These are phyloP conservation scores for Dendrobium chrysotoxum DNA, from an alignment of 106 monocot genomes.

Conservation along the genomic window DNA sequence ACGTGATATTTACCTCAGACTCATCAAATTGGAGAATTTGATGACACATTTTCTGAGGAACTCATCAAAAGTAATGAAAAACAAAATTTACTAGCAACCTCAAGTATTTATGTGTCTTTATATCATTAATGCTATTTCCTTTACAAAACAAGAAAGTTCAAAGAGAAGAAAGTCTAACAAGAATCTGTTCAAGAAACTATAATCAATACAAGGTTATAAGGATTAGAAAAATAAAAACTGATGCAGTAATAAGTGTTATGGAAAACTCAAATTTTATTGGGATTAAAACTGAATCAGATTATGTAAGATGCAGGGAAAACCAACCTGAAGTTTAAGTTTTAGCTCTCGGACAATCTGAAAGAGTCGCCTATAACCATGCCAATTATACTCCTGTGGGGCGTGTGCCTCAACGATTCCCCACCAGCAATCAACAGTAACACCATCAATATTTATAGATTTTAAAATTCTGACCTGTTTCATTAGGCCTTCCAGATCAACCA, in stretches of 20 bases:
- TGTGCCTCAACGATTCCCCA: conserved; percentile 94
- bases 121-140: neutral
- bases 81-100: neutral
- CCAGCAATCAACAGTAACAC: conserved; percentile 95
- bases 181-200: neutral
- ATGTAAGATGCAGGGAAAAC: neutral
- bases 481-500: conserved; percentile 70
- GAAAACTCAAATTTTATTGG: neutral
- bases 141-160: neutral
- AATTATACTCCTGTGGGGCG: conserved; percentile 68
- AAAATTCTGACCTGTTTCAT: conserved; percentile 47
- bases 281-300: neutral
- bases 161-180: neutral
- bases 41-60: too few species aligned
- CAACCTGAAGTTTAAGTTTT: conserved; percentile 88
- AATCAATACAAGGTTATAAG: neutral
- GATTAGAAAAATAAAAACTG: neutral
- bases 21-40: too few species aligned
- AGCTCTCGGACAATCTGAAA: conserved; percentile 69
- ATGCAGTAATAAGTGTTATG: neutral
- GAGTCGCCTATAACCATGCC: conserved; percentile 78
- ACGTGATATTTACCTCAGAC: too few species aligned
- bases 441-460: conserved; percentile 74
- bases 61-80: neutral
- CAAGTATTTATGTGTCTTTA: neutral